Evolutionary conservation across 2,329 filamentous ascomycete species (phyloP), one percentile per base, ranked within the genome.

Genomic region (Tolypocladium amazonense): DNA sequence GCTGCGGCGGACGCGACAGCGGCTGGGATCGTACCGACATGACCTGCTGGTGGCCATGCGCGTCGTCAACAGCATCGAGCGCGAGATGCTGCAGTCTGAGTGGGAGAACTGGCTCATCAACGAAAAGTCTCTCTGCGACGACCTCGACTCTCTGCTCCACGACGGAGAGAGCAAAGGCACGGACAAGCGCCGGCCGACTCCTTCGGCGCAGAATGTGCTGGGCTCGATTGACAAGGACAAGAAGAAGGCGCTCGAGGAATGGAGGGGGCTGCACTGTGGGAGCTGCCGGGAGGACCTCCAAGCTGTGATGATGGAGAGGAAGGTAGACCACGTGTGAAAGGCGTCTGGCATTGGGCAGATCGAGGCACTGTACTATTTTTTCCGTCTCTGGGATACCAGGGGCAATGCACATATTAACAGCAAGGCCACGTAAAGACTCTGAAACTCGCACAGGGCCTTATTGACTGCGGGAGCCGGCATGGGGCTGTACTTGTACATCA

Each of bases 101-200:
- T 99, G 92, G 88, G 92, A 96, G 76, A 89, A 90, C 64, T 99
- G 93, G 92, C 81, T 97, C 37, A 74, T 83, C 3, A 88, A 90
- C 65, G 94, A 99, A 75, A 87, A 86, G 64, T 74, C 79, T 39
- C 83, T 89, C 56, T 99, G 94, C 72, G 84, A 84, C 60, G 83
- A 88, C 68, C 77, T 84, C 7, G 75, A 77, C 33, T 69, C 69
- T 38, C 72, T 81, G 67, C 71, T 88, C 25, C 60, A 67, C 12
- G 57, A 63, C 4, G 69, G 70, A 50, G 63, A 69, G 4, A 59
- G 62, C 53, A 63, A 62, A 5, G 38, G 47, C 30, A 57, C 58
- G 47, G 61, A 58, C 56, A 63, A 59, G 59, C 64, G 47, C 27
- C 47, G 64, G 58, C 61, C 64, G 45, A 66, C 64, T 25, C 60